Base-by-base conservation (phyloP, 352 stramenopile genomes). In the Pilasporangium apinafurcum region DNA sequence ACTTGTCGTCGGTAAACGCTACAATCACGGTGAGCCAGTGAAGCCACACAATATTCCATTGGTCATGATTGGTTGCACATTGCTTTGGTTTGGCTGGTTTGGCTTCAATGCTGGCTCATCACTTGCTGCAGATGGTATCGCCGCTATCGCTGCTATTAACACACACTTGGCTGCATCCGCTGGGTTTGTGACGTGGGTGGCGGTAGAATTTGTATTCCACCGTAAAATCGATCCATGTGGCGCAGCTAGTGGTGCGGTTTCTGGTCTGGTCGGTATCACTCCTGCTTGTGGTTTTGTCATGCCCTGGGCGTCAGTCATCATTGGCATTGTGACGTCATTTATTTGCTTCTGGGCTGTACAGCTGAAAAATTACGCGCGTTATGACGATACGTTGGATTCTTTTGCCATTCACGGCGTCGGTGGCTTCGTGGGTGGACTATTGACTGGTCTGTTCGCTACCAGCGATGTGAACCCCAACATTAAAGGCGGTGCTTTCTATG, bases 41-140 rank as follows among this genome's bases (percentile, higher is more conserved):
- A 84, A 83, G 45, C 75, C 79, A 1, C 81, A 92, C 65, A 91
- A 95, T 57, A 70, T 93, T 24, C 81, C 81, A 8, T 62, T 93
- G 7, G 76, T 90, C n/a, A 92, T 93, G 68, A 86, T 90, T 25
- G 82, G 82, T 35, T 53, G 54, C 8, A 86, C 67, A 8, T 36
- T 91, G 20, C 61, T 93, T 31, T 93, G 82, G 82, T 87, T 87
- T 33, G 82, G 82, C 16, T 93, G 82, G 79, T 91, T 88, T 38
- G 80, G 82, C 26, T 93, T 93, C 53, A 91, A 90, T 45, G 76
- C 66, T 20, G 79, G 79, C 26, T 88, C 75, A 7, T 49, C 71
- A n/a, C 63, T 56, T 29, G 68, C 62, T 2, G 75, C 77, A 1
- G 73, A 88, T 37, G 62, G 65, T 8, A 74, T 89, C 41, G 79